phyloP scores from a whole-genome alignment of 2,329 filamentous ascomycete species.

The Aspergillus viridinutans region DNA sequence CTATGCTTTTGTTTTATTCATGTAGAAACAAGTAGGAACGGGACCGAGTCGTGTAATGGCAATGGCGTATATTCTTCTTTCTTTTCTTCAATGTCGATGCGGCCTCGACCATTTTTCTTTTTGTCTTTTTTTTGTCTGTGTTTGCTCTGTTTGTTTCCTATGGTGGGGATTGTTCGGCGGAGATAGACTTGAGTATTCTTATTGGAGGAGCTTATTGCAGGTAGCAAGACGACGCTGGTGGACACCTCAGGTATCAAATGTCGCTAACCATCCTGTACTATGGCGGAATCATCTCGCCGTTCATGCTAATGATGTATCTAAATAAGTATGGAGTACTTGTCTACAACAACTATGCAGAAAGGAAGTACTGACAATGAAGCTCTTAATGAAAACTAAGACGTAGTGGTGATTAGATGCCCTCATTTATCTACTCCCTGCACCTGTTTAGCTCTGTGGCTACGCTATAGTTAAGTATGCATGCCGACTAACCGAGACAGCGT shows the following conservation, averaged over 20 bases:
- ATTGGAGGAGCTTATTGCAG: not conserved
- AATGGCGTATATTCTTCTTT: not conserved
- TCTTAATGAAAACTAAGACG: not conserved
- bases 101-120: conserved; percentile 13
- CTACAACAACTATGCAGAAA: not conserved
- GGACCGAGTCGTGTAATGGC: not conserved
- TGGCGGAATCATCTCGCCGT: not conserved
- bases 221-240: accelerated
- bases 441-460: too few species aligned
- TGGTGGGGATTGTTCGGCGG: not conserved
- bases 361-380: not conserved
- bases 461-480: too few species aligned
- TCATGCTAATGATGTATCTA: not conserved
- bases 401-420: too few species aligned
- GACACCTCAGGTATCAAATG: not conserved
- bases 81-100: not conserved
- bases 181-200: not conserved
- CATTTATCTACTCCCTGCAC: too few species aligned
- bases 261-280: too few species aligned
- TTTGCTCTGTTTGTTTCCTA: conserved; percentile 11
- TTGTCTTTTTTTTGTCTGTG: conserved; percentile 1
- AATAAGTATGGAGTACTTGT: not conserved
- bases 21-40: not conserved
- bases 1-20: conserved; percentile 3
- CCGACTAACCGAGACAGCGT: not conserved